Conservation (phyloP, 2,329 filamentous ascomycete species). For the Sclerotinia glacialis region DNA sequence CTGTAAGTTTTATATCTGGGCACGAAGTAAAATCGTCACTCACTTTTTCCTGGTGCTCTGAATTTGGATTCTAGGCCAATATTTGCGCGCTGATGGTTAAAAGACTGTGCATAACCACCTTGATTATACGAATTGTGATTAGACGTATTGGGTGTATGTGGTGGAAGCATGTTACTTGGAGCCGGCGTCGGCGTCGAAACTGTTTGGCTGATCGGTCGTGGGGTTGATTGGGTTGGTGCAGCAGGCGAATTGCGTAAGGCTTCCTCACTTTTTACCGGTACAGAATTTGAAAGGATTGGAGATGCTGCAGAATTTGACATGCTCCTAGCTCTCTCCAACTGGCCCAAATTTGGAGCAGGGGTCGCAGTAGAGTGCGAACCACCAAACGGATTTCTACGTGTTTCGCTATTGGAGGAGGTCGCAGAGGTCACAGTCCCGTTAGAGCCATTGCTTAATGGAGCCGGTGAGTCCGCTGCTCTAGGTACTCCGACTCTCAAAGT, state of each 20-base stretch:
- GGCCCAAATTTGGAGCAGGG: conserved; percentile 33
- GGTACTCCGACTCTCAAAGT: conserved; percentile 62
- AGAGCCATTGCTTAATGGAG: conserved; percentile 48
- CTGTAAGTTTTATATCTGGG: conserved; percentile 29
- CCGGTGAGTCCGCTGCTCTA: conserved; percentile 50
- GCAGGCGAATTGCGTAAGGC: conserved; percentile 35
- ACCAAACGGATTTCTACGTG: conserved; percentile 37
- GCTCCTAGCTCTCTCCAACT: conserved; percentile 37
- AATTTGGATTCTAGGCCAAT: conserved; percentile 45
- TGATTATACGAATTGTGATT: conserved; percentile 27
- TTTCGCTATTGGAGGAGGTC: conserved; percentile 28
- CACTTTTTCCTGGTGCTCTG: conserved; percentile 49
- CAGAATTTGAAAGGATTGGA: conserved; percentile 36
- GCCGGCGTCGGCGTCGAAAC: conserved; percentile 32
- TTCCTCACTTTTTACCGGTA: conserved; percentile 43
- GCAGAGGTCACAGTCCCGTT: conserved; percentile 19
- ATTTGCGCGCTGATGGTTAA: conserved; percentile 37
- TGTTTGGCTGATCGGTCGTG: conserved; percentile 44
- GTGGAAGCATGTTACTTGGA: conserved; percentile 36
- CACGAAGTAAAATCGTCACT: conserved; percentile 27
- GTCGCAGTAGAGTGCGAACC: conserved; percentile 29
- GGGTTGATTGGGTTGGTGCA: conserved; percentile 22
- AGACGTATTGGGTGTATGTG: conserved; percentile 34
- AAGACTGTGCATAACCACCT: conserved; percentile 36
- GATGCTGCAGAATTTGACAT: conserved; percentile 38